Evolutionary conservation across 2,329 filamentous ascomycete genomes (phyloP), one percentile per base, ranked within the genome.

Genomic region (Aspergillus intermedius): DNA sequence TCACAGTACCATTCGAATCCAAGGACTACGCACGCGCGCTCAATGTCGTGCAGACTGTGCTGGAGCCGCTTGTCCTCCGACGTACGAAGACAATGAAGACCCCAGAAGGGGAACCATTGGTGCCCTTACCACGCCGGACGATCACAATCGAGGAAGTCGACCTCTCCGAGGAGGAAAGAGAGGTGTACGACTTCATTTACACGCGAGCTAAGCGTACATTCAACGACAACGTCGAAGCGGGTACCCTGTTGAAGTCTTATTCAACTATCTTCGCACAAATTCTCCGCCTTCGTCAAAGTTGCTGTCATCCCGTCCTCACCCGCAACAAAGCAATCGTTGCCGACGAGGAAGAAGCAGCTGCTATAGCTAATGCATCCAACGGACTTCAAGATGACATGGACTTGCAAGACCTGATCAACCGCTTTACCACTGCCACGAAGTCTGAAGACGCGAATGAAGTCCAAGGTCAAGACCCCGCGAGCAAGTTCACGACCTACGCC

Each of bases 11-110:
- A 0, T 98, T 98, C 55, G 93, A 98, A 67, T 91, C 89, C 0
- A 93, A 93, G 57, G 87, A 98, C 54, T 96, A 95, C 63, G 82
- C 96, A 57, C 84, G 91, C 4, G 93, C 93, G 0, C 76, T 98
- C 6, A 93, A 97, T 63, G 93, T 98, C 2, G 93, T 98, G 1
- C 93, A 98, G 65, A 98, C 91, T 0, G 91, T 98, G 0, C 73
- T 98, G 4, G 93, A 98, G 64, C 93, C 93, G 6, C 74, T 98
- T n/a, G 93, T 98, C 7, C 83, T 98, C 68, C 82, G 93, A 41
- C 81, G 93, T 52, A 98, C 93, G 0, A 98, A 98, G 66, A 91
- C 95, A 54, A 98, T 98, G 93, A 95, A 89, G 70, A 97, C 90
- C 0, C 91, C 93, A 0, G 82, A 87, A 46, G 93, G 93, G 8